Percentiles rank a stretch among this genome's conserved stretches.
phyloP scores from a whole-genome alignment of 768 basidiomycete genomes.

The Leccinum imitatum region DNA sequence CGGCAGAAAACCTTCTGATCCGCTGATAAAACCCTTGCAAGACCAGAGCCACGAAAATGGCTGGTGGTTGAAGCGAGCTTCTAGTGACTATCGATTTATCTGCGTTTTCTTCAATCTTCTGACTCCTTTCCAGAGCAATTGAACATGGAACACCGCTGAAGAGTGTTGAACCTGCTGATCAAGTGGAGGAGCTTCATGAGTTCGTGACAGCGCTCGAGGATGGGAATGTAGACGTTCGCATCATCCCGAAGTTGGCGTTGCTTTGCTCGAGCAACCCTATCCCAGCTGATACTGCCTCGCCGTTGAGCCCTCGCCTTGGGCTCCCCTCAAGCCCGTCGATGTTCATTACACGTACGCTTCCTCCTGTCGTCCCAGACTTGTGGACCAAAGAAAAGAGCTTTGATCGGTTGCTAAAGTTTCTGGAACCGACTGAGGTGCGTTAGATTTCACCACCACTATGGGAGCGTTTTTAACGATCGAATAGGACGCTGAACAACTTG shows the following conservation, averaged over 20 bases:
- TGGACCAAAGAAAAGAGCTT: slow-evolving; percentile 77
- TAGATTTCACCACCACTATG: background rate
- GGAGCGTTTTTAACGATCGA: background rate
- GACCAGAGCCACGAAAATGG: slow-evolving; percentile 66
- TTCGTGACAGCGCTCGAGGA: slow-evolving; percentile 55
- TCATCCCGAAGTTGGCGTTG: slow-evolving; percentile 65
- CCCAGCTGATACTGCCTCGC: slow-evolving; percentile 42
- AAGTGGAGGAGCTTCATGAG: slow-evolving; percentile 49
- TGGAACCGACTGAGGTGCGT: slow-evolving; percentile 64
- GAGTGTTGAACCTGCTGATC: slow-evolving; percentile 38
- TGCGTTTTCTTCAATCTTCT: slow-evolving; percentile 4
- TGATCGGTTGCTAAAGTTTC: slow-evolving; percentile 58
- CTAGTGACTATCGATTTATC: slow-evolving; percentile 47
- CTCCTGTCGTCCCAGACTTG: slow-evolving; percentile 51
- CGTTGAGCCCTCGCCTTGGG: slow-evolving; percentile 51
- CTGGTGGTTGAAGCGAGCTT: slow-evolving; percentile 83
- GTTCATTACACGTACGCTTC: slow-evolving; percentile 38
- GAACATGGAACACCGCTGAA: slow-evolving; percentile 48
- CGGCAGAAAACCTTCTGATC: slow-evolving; percentile 12
- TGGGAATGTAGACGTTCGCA: slow-evolving; percentile 48
- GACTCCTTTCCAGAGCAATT: slow-evolving; percentile 30
- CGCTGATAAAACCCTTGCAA: slow-evolving; percentile 70
- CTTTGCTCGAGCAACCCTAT: slow-evolving; percentile 63
- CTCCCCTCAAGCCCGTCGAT: slow-evolving; percentile 60
- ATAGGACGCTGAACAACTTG: slow-evolving; percentile 64